Base-by-base conservation (phyloP, 345 rosid species). In the Carallia pectinifolia region DNA sequence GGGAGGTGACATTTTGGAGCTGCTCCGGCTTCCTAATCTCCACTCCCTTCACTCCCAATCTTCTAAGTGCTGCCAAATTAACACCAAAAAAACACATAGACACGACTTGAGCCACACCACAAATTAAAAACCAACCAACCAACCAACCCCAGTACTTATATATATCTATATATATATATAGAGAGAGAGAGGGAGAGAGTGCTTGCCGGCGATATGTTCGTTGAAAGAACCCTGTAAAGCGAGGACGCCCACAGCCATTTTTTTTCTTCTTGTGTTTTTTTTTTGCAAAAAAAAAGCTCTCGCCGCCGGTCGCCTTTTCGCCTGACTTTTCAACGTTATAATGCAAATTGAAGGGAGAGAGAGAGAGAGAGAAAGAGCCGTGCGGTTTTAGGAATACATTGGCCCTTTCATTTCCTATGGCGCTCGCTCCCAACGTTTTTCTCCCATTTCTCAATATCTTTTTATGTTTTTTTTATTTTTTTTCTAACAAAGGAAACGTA, bases 191-290 rank as follows among this genome's bases (percentile, higher is more conserved):
- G 30, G 13, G 39, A 56, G 17, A 48, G 66, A 66, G 48, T 40
- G 31, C 56, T 60, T 76, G 76, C 90, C 96, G 77, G 98, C 89
- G 40, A 94, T 84, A 86, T 94, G 97, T 74, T 94, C 98, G 85
- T 94, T 94, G 82, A 91, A 94, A 73, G 99, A 95, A 30, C 97
- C 99, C 85, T 95, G 97, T 52, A 95, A 81, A 66, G 97, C 97
- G 71, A 95, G 87, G 18, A 95, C 97, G 66, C 99, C 99, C 68
- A 92, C 97, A 66, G 86, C 85, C 97, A 91, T 92, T 48, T 65
- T 37, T 36, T 34, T 1, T 23, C 23, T 23, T 23, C 23, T 23
- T 23, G 23, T 23, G 23, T 23, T 23, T 23, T 23, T 23, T 23
- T 23, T 23, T 23, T 0, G 23, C 23, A 23, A 23, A 23, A 23